Percentiles rank a stretch among this genome's conserved stretches.
These are phyloP conservation scores for Aspergillus fructus DNA, from an alignment of 2,329 filamentous ascomycete genomes.

Conservation along the genomic window DNA sequence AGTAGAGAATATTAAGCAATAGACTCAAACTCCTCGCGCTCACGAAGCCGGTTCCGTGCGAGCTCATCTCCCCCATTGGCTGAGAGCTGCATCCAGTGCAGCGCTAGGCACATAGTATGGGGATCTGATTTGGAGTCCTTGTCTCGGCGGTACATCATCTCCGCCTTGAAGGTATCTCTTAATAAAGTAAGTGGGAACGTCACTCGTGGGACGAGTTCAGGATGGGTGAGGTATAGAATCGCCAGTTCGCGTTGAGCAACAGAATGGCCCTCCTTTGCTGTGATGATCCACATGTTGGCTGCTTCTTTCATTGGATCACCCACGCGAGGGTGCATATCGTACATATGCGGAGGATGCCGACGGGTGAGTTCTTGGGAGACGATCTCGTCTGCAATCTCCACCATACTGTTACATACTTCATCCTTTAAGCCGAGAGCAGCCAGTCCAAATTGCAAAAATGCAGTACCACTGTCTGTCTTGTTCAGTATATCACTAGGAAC, in stretches of 20 bases:
- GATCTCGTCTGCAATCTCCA: slow-evolving; percentile 70
- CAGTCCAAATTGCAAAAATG: slow-evolving; percentile 86
- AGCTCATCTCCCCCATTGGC: slow-evolving; percentile 82
- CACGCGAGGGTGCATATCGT: slow-evolving; percentile 30
- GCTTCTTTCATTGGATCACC: slow-evolving; percentile 63
- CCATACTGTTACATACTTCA: slow-evolving; percentile 80
- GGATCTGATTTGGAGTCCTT: slow-evolving; percentile 72
- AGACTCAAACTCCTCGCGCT: slow-evolving; percentile 64
- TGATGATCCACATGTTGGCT: slow-evolving; percentile 86
- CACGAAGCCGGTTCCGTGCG: slow-evolving; percentile 77
- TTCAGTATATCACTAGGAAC: slow-evolving; percentile 58
- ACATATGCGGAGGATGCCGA: slow-evolving; percentile 32
- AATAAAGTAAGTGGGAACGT: slow-evolving; percentile 82
- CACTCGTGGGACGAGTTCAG: slow-evolving; percentile 76
- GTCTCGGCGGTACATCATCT: slow-evolving; percentile 69
- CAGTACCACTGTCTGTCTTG: slow-evolving; percentile 64
- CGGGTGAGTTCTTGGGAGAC: slow-evolving; percentile 55
- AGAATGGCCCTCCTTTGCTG: slow-evolving; percentile 85
- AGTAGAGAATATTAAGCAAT: slow-evolving; percentile 45
- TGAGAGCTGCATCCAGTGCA: slow-evolving; percentile 96
- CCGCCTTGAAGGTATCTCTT: slow-evolving; percentile 84
- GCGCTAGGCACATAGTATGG: slow-evolving; percentile 85
- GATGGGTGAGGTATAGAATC: slow-evolving; percentile 88
- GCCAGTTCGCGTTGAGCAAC: slow-evolving; percentile 90
- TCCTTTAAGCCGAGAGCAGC: slow-evolving; percentile 86